These are phyloP conservation scores for Citrus hindsii DNA, from an alignment of 345 rosid genomes.

Conservation along the genomic window DNA sequence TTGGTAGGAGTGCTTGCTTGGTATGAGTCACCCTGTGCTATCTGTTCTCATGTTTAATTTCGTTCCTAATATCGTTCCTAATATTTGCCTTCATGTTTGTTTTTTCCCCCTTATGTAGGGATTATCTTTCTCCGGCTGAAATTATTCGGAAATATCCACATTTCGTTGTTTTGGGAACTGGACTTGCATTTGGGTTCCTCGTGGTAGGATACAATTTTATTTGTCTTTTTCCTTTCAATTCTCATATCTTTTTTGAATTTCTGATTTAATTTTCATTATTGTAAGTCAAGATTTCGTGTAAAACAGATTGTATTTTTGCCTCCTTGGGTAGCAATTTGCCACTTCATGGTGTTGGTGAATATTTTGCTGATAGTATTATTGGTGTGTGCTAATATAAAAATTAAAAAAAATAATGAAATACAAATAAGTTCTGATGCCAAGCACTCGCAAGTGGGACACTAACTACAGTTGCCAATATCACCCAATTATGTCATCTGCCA, in stretches of 20 bases:
- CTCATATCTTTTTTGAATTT: background rate
- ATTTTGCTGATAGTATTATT: background rate
- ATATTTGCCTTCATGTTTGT: constrained; percentile 10
- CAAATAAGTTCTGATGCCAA: background rate
- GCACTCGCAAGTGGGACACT: background rate
- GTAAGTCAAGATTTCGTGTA: background rate
- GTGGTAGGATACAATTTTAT: constrained; percentile 58
- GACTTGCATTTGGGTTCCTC: constrained; percentile 97
- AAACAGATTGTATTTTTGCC: background rate
- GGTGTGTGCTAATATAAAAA: background rate
- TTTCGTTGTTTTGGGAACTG: constrained; percentile 84
- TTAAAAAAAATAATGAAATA: background rate
- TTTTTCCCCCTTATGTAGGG: constrained; percentile 40
- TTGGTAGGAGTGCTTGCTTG: constrained; percentile 80
- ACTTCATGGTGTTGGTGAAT: background rate
- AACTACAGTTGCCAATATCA: background rate
- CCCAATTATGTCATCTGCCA: background rate
- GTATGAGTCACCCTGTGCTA: constrained; percentile 35
- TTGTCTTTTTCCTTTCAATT: constrained; percentile 1
- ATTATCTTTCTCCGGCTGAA: constrained; percentile 79
- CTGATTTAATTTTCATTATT: background rate
- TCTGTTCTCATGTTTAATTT: constrained; percentile 3
- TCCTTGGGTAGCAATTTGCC: background rate
- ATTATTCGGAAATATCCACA: constrained; percentile 80
- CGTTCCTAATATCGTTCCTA: too few relatives aligned